A percentile compares a stretch with the other conserved stretches of the same genome.
Conservation (phyloP, 192 early-diverging fungal genomes). For the Entomortierella parvispora region DNA sequence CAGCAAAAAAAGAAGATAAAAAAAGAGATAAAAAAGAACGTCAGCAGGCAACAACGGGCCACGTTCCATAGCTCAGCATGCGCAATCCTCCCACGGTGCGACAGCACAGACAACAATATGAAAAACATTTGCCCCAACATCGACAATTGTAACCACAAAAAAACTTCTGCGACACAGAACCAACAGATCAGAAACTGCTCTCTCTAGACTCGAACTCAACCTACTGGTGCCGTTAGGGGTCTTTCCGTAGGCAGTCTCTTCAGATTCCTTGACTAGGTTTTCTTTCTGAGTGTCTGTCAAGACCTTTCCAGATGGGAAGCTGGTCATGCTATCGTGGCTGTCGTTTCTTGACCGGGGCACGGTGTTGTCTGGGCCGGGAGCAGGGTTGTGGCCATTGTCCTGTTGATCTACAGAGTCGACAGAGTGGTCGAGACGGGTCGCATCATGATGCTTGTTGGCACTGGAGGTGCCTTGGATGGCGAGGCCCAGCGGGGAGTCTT, state of each 20-base stretch:
- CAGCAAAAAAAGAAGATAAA: neutral
- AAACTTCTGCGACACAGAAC: too few relatives aligned
- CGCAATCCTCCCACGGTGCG: too few relatives aligned
- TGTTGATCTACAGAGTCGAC: neutral
- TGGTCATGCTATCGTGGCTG: neutral
- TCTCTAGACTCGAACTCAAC: too few relatives aligned
- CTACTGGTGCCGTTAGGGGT: slow-evolving; percentile 46
- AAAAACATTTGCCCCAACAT: neutral
- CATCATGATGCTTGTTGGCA: slow-evolving; percentile 28
- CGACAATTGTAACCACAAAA: neutral
- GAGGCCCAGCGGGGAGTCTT: neutral
- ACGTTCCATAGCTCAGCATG: too few relatives aligned
- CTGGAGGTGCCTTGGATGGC: slow-evolving; percentile 9
- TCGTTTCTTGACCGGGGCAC: too few relatives aligned
- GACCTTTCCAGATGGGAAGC: slow-evolving; percentile 5
- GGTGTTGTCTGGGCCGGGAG: neutral
- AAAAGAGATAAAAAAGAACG: neutral
- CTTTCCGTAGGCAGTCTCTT: slow-evolving; percentile 36
- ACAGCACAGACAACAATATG: neutral
- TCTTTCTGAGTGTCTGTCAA: slow-evolving; percentile 23
- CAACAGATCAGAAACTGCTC: too few relatives aligned
- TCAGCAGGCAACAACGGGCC: neutral
- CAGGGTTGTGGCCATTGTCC: neutral
- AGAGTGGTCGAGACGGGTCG: neutral
- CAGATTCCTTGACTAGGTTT: slow-evolving; percentile 32